Conservation (phyloP, 2,329 filamentous ascomycete genomes). For the Pleomassaria siparia region DNA sequence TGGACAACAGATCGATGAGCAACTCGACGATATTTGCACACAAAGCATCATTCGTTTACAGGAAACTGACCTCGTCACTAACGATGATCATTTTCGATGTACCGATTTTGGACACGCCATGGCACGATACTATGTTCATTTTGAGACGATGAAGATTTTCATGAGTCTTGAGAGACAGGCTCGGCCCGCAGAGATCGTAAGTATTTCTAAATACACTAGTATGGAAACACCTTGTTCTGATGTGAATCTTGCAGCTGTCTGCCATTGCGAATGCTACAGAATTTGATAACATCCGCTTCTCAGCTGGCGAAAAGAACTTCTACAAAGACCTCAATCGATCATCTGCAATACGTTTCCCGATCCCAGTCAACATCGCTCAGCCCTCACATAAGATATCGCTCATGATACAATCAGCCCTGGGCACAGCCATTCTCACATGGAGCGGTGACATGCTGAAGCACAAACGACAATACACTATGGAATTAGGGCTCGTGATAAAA, state of each 20-base stretch:
- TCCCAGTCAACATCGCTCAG: conserved; percentile 67
- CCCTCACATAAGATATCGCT: conserved; percentile 75
- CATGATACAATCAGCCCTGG: conserved; percentile 74
- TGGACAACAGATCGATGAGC: conserved; percentile 59
- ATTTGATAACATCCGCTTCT: conserved; percentile 72
- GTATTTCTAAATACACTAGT: conserved; percentile 26
- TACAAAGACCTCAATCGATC: conserved; percentile 75
- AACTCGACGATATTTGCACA: conserved; percentile 70
- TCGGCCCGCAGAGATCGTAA: conserved; percentile 68
- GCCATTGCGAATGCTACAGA: conserved; percentile 68
- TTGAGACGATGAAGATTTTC: conserved; percentile 75
- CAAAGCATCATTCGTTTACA: conserved; percentile 67
- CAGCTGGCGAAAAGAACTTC: conserved; percentile 65
- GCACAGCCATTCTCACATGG: conserved; percentile 57
- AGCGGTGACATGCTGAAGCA: conserved; percentile 60
- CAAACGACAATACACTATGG: conserved; percentile 59
- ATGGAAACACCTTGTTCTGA: conserved; percentile 6
- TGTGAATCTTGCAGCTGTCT: conserved; percentile 56
- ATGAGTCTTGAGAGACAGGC: conserved; percentile 63
- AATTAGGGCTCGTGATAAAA: conserved; percentile 66
- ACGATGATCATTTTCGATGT: conserved; percentile 54
- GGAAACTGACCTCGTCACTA: conserved; percentile 59
- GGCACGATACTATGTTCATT: conserved; percentile 79
- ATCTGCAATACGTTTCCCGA: conserved; percentile 67
- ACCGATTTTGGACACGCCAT: conserved; percentile 78